Conservation (phyloP, 495 filamentous ascomycete species). For the Astrothelium macrocarpum region DNA sequence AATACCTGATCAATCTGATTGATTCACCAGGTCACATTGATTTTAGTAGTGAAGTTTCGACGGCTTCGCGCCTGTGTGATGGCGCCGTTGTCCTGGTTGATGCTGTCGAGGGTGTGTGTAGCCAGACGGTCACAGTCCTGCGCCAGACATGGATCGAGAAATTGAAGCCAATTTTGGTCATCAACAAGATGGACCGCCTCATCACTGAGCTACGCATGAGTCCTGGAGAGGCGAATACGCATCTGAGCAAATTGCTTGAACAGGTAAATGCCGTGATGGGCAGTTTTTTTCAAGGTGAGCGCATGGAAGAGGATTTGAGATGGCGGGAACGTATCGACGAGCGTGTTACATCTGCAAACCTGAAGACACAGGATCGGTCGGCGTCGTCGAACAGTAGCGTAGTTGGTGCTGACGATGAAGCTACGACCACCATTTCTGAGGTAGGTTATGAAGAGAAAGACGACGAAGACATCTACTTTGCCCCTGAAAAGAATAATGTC, state of each 20-base stretch:
- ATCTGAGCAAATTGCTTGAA: slow-evolving; percentile 81
- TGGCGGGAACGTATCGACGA: slow-evolving; percentile 93
- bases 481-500: slow-evolving; percentile 95
- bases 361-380: slow-evolving; percentile 35
- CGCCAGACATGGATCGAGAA: slow-evolving; percentile 94
- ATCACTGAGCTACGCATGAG: slow-evolving; percentile 90
- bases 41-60: slow-evolving; percentile 97
- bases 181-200: slow-evolving; percentile 96
- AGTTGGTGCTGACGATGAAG: slow-evolving; percentile 39
- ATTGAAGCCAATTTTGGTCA: slow-evolving; percentile 84
- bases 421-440: slow-evolving; percentile 29
- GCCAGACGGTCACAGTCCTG: slow-evolving; percentile 94
- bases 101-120: slow-evolving; percentile 95
- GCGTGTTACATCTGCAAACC: slow-evolving; percentile 46
- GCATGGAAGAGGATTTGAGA: slow-evolving; percentile 96
- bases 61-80: slow-evolving; percentile 88
- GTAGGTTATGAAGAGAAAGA: slow-evolving; percentile 71
- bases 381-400: not conserved
- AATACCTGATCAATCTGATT: slow-evolving; percentile 95
- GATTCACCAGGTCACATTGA: slow-evolving; percentile 98
- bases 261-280: slow-evolving; percentile 97
- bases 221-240: slow-evolving; percentile 76
- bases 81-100: slow-evolving; percentile 94
- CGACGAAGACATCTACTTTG: slow-evolving; percentile 96
- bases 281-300: slow-evolving; percentile 94